These are phyloP conservation scores for Diplodia seriata DNA, from an alignment of 2,329 filamentous ascomycete species.

Conservation along the genomic window DNA sequence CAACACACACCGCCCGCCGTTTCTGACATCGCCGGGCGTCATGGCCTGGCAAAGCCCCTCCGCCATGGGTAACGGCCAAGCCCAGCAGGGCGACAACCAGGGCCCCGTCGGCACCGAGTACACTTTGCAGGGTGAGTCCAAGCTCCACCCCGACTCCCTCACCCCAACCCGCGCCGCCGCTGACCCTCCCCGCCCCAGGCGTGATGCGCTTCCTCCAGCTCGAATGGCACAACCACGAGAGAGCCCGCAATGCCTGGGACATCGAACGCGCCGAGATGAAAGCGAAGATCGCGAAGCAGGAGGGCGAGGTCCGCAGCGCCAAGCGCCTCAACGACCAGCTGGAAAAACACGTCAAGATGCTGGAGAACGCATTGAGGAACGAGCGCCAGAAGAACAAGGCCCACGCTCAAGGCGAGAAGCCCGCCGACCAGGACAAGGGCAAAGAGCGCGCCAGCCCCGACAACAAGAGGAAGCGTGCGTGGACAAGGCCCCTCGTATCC, in stretches of 20 bases:
- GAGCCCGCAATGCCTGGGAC: conserved; percentile 97
- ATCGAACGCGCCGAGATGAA: conserved; percentile 99
- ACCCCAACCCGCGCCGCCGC: conserved; percentile 27
- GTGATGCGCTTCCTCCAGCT: conserved; percentile 99
- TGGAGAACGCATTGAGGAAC: conserved; percentile 86
- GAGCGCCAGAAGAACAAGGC: conserved; percentile 74
- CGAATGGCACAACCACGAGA: conserved; percentile 98
- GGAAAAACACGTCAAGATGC: conserved; percentile 86
- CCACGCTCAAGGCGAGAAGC: conserved; percentile 58
- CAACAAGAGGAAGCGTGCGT: conserved; percentile 30
- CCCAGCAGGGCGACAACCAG: conserved; percentile 57
- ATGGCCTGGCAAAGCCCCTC: conserved; percentile 77
- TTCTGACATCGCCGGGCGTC: conserved; percentile 37
- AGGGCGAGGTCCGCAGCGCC: conserved; percentile 85
- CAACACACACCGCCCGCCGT: conserved; percentile 32
- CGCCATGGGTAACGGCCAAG: conserved; percentile 65
- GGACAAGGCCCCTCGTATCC: background rate
- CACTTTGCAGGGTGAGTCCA: conserved; percentile 69
- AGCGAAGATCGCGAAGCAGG: conserved; percentile 90
- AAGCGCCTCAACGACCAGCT: conserved; percentile 89
- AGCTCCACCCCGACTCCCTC: conserved; percentile 12
- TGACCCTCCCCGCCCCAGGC: conserved; percentile 59
- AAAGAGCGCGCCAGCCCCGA: conserved; percentile 36
- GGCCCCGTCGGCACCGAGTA: conserved; percentile 71
- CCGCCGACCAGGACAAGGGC: conserved; percentile 50